Evolutionary conservation across 805 yeast genomes (phyloP).

Genomic region (Nakazawaea holstii): DNA sequence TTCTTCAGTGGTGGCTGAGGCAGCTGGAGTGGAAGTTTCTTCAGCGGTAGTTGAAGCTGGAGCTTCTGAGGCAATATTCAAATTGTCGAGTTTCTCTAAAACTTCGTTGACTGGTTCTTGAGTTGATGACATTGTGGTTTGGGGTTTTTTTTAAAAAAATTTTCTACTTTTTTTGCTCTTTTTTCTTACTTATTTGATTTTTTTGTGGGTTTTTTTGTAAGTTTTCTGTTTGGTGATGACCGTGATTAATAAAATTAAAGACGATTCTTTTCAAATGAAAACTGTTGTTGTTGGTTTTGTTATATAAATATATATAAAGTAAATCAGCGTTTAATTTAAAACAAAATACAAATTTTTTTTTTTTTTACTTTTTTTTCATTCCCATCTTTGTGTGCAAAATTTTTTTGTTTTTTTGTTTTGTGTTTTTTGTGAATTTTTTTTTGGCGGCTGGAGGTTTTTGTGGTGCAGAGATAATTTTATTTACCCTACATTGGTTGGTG

Average conservation of each 20-base stretch:
- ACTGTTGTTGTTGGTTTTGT: slow-evolving; percentile 2
- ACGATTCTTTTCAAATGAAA: slow-evolving; percentile 3
- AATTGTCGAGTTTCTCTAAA: slow-evolving; percentile 10
- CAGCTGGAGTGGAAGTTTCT: slow-evolving; percentile 4
- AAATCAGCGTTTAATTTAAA: neutral
- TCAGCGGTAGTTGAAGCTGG: neutral
- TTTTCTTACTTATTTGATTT: slow-evolving; percentile 3
- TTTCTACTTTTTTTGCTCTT: slow-evolving; percentile 7
- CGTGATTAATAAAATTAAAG: slow-evolving; percentile 2
- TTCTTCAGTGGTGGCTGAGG: slow-evolving; percentile 4
- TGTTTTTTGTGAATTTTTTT: no score
- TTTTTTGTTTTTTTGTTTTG: no score
- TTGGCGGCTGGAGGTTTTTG: no score
- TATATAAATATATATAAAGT: slow-evolving; percentile 3
- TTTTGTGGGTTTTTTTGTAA: slow-evolving; percentile 2
- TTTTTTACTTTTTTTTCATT: neutral
- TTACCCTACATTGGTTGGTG: no score
- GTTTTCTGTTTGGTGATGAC: neutral
- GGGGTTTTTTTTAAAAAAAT: neutral
- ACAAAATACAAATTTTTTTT: neutral
- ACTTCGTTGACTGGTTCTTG: slow-evolving; percentile 12
- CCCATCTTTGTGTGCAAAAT: no score
- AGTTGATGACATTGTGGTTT: slow-evolving; percentile 7
- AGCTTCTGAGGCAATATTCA: slow-evolving; percentile 6
- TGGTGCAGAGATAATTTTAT: no score